A percentile compares a stretch with the other conserved stretches of the same genome.
These are phyloP conservation scores for Rhizopus microsporus DNA, from an alignment of 371 early-diverging fungal genomes.

Conservation along the genomic window DNA sequence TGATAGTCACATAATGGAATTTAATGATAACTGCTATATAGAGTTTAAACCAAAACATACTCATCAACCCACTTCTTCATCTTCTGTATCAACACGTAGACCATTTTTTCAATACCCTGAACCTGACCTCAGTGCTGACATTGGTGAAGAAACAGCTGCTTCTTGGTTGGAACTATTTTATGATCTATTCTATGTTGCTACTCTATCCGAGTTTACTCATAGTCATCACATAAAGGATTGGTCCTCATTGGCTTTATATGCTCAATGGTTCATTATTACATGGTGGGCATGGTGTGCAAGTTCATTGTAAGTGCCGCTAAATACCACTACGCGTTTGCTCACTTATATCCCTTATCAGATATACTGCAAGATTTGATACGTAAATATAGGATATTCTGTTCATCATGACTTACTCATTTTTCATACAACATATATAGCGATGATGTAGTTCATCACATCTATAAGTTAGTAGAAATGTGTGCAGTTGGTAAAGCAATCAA, in stretches of 20 bases:
- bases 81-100: slow-evolving; percentile 33
- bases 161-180: slow-evolving; percentile 61
- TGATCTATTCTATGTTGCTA: slow-evolving; percentile 62
- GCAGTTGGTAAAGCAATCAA: slow-evolving; percentile 43
- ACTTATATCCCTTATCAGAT: slow-evolving; percentile 23
- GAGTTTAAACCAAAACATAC: slow-evolving; percentile 46
- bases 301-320: slow-evolving; percentile 37
- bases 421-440: slow-evolving; percentile 28
- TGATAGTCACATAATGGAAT: slow-evolving; percentile 38
- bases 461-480: slow-evolving; percentile 53
- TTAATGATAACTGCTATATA: slow-evolving; percentile 45
- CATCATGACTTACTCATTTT: neutral
- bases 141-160: slow-evolving; percentile 54
- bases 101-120: slow-evolving; percentile 54
- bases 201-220: slow-evolving; percentile 60
- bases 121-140: slow-evolving; percentile 52
- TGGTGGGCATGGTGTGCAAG: slow-evolving; percentile 64
- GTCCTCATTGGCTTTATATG: slow-evolving; percentile 52
- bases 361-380: slow-evolving; percentile 63
- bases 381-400: slow-evolving; percentile 30
- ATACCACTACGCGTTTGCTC: neutral
- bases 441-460: slow-evolving; percentile 55
- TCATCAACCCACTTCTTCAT: slow-evolving; percentile 13
- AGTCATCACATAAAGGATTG: slow-evolving; percentile 59
- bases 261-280: slow-evolving; percentile 60